phyloP scores from a whole-genome alignment of 768 basidiomycete species.

The Trametes villosa region DNA sequence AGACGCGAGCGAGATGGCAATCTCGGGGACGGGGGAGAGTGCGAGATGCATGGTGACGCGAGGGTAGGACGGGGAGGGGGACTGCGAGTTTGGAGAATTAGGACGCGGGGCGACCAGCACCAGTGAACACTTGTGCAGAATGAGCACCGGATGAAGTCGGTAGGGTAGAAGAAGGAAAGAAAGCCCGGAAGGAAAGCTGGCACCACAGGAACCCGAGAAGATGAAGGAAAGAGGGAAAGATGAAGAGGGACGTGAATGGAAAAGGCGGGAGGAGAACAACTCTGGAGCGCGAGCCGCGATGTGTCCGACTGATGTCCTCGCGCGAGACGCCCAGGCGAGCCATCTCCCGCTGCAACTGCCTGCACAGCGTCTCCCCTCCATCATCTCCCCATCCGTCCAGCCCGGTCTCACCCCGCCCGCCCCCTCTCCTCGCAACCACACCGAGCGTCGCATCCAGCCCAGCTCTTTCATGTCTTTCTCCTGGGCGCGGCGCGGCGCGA shows the following conservation, averaged over 20 bases:
- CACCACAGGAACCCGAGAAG: slow-evolving; percentile 26
- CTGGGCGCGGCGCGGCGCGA: slow-evolving; percentile 14
- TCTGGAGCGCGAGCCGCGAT: slow-evolving; percentile 15
- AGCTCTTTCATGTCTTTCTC: neutral
- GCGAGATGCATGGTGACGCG: slow-evolving; percentile 37
- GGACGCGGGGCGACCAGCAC: slow-evolving; percentile 40
- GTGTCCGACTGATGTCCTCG: neutral
- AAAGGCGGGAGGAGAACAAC: slow-evolving; percentile 17
- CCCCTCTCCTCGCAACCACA: slow-evolving; percentile 9
- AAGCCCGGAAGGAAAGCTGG: slow-evolving; percentile 32
- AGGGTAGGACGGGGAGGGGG: slow-evolving; percentile 20
- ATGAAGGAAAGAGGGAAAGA: slow-evolving; percentile 21
- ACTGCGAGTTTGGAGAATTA: slow-evolving; percentile 16
- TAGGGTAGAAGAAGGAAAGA: slow-evolving; percentile 39
- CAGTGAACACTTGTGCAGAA: slow-evolving; percentile 31
- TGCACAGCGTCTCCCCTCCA: neutral
- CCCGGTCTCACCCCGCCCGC: slow-evolving; percentile 1
- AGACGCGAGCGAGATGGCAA: slow-evolving; percentile 71
- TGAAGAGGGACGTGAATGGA: slow-evolving; percentile 32
- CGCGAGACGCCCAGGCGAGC: neutral
- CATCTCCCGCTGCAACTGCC: neutral
- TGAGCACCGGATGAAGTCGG: slow-evolving; percentile 28
- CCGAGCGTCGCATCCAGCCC: slow-evolving; percentile 15
- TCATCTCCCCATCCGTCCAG: slow-evolving; percentile 9
- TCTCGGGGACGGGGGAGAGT: slow-evolving; percentile 58